phyloP scores from a whole-genome alignment of 208 protist species.

The Trypanosoma avium region DNA sequence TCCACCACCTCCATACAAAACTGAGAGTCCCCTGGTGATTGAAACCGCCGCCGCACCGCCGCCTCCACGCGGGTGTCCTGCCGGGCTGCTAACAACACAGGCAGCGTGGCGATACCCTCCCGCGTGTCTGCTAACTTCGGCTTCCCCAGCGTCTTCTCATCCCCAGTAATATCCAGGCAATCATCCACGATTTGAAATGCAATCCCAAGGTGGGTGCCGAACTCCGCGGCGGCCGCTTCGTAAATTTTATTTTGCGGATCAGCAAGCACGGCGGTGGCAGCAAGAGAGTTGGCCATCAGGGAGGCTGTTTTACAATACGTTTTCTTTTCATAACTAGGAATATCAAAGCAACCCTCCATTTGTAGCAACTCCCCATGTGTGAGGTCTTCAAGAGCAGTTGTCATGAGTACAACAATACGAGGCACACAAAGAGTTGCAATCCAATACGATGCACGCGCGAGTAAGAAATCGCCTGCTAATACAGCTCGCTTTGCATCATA shows the following conservation, averaged over 20 bases:
- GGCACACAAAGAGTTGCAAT: conserved; percentile 83
- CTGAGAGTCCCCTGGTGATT: conserved; percentile 33
- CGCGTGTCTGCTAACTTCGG: conserved; percentile 80
- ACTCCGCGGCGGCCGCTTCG: conserved; percentile 63
- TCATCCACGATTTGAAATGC: conserved; percentile 96
- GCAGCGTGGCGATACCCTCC: conserved; percentile 78
- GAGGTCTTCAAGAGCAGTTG: conserved; percentile 90
- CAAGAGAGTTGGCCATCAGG: conserved; percentile 92
- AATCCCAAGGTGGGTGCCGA: conserved; percentile 92
- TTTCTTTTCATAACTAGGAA: conserved; percentile 85
- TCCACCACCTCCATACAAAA: conserved; percentile 58
- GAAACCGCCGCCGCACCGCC: conserved; percentile 62
- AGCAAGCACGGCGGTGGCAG: conserved; percentile 83
- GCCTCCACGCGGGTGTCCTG: conserved; percentile 48
- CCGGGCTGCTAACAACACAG: conserved; percentile 70
- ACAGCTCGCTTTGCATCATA: conserved; percentile 89
- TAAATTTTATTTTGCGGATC: conserved; percentile 48
- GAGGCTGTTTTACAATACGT: conserved; percentile 95
- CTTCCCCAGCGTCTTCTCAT: conserved; percentile 74
- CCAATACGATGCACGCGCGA: conserved; percentile 88
- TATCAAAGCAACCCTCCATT: conserved; percentile 88
- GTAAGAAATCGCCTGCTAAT: conserved; percentile 93
- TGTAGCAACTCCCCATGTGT: conserved; percentile 94
- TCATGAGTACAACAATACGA: conserved; percentile 92
- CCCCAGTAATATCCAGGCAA: conserved; percentile 91